phyloP scores from a whole-genome alignment of 129 eudicot genomes.

The Tagetes erecta region DNA sequence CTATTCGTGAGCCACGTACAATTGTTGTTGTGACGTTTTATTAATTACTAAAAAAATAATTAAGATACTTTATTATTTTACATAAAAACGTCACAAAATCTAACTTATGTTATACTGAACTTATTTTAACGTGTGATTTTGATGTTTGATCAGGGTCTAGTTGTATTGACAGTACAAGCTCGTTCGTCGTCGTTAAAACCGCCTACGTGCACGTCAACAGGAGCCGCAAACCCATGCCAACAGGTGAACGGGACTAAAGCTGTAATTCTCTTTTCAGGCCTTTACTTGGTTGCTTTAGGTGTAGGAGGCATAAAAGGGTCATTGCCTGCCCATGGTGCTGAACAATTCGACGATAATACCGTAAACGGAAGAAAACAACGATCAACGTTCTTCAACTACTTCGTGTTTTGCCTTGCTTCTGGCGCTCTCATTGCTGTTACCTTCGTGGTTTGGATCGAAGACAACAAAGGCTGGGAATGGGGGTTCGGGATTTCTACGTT shows the following conservation, averaged over 20 bases:
- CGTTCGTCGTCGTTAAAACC: conserved; percentile 58
- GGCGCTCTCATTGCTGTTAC: conserved; percentile 88
- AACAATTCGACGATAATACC: conserved; percentile 63
- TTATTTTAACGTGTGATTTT: not conserved
- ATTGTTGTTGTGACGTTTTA: no score
- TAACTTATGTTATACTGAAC: no score
- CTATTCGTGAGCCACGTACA: not conserved
- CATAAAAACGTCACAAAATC: no score
- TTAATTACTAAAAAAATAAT: no score
- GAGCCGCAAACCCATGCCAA: conserved; percentile 32
- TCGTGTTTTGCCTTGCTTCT: conserved; percentile 70
- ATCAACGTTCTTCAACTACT: conserved; percentile 86
- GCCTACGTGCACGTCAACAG: conserved; percentile 43
- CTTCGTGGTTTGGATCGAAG: conserved; percentile 86
- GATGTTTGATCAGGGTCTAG: conserved; percentile 53
- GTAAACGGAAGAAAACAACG: conserved; percentile 71
- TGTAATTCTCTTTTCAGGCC: conserved; percentile 73
- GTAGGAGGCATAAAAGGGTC: conserved; percentile 94
- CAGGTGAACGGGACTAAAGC: conserved; percentile 60
- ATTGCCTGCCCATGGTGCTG: conserved; percentile 82
- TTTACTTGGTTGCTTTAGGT: conserved; percentile 80
- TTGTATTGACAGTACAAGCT: conserved; percentile 75
- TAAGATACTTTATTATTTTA: no score
- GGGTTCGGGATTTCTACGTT: conserved; percentile 74
- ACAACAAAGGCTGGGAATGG: conserved; percentile 98